Evolutionary conservation across 345 rosid genomes (phyloP).

Genomic region (Clausena lansium): DNA sequence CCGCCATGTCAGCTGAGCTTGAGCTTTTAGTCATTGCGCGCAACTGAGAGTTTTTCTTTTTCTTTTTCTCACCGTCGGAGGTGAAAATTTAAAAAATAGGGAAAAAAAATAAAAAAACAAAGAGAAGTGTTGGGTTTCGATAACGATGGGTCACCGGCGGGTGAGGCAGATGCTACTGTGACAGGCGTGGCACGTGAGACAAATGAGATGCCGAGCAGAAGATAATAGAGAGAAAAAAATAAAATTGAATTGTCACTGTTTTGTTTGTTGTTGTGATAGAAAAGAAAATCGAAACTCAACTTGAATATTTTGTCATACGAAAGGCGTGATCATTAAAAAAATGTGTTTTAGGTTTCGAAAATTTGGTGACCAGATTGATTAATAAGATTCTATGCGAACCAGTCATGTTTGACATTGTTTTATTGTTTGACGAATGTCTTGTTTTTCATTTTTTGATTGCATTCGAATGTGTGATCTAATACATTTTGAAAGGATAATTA

Average conservation of each 20-base stretch:
- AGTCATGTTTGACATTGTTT: background rate
- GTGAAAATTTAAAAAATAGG: too few species aligned
- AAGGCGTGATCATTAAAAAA: background rate
- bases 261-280: too few species aligned
- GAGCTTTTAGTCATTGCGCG: background rate
- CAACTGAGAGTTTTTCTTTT: too few species aligned
- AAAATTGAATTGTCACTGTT: conserved; percentile 1
- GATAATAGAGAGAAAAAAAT: background rate
- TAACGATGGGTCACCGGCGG: conserved; percentile 37
- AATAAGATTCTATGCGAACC: background rate
- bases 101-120: too few species aligned
- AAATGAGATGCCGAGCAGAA: background rate
- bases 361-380: background rate
- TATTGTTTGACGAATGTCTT: background rate
- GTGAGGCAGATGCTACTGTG: conserved; percentile 26
- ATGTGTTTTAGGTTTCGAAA: background rate
- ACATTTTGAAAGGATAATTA: too few species aligned
- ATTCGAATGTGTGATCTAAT: too few species aligned
- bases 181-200: conserved; percentile 15
- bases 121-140: conserved; percentile 33
- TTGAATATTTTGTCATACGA: background rate
- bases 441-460: background rate
- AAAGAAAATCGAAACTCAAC: background rate
- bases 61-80: background rate
- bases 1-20: conserved; percentile 52